Base-by-base conservation (phyloP, 2,329 filamentous ascomycete genomes). In the Ophiocordyceps australis region DNA sequence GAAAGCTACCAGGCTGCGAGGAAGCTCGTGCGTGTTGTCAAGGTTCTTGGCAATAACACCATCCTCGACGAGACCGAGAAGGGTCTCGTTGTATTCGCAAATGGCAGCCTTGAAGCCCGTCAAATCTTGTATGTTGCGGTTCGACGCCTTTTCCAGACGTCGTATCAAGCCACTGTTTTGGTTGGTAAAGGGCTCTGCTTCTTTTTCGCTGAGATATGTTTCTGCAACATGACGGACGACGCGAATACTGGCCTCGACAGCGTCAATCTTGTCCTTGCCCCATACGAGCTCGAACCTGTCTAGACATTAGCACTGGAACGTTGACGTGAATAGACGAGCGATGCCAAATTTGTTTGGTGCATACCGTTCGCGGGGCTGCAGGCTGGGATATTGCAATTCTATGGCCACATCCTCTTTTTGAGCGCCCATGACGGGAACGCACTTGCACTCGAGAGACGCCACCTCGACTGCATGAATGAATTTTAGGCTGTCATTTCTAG, bases 331-430 rank as follows among this genome's bases (percentile, higher is more conserved):
- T n/a, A n/a, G n/a, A n/a, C n/a, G n/a, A n/a, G n/a, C n/a, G n/a
- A 11, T 3, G 22, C 24, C 23, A 16, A 12, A 13, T 7, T n/a
- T 7, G n/a, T 10, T 17, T 29, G 13, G 9, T 15, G 32, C 52
- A 39, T 55, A 78, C 71, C 62, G 69, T 50, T 89, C 80, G 27
- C 65, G 65, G 25, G 62, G 61, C 29, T 70, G 65, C 33, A 62
- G 57, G 46, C 80, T 85, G 8, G 89, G 86, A 49, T 95, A 95
- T 47, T 89, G 79, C 37, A 95, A 54, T 42, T 74, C 58, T 31
- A 91, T 66, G 9, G 50, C 54, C 6, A 72, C 58, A 30, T 69
- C 62, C 30, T 69, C 56, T 24, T 57, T 50, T 24, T 52, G 49
- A 3, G 59, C 53, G 20, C 56, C 55, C 31, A 65, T 52, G 9